These are phyloP conservation scores for Kappamyces sp. DNA, from an alignment of 192 early-diverging fungal species.

Conservation along the genomic window DNA sequence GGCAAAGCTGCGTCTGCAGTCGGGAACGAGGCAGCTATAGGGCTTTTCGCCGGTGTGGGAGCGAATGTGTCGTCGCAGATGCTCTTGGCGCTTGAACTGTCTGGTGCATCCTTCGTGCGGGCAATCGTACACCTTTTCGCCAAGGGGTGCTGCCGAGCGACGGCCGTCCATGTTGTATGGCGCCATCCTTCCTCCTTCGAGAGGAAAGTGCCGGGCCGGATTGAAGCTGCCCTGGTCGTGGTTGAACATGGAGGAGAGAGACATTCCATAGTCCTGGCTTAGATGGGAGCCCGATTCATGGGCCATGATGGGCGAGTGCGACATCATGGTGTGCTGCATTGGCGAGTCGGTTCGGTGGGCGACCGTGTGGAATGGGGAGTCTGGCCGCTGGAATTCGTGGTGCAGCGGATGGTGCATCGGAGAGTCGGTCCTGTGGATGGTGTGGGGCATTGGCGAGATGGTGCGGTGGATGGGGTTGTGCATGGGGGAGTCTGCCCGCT, in stretches of 20 bases:
- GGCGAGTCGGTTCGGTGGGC: neutral
- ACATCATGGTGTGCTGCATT: neutral
- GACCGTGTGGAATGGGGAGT: neutral
- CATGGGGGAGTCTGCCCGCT: too few species aligned
- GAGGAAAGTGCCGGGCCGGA: too few species aligned
- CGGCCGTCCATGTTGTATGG: constrained; percentile 9
- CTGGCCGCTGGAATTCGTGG: neutral
- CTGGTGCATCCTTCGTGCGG: constrained; percentile 24
- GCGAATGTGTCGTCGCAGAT: constrained; percentile 69
- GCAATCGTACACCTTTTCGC: constrained; percentile 22
- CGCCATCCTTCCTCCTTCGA: too few species aligned
- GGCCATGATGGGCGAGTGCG: neutral
- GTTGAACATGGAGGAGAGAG: constrained; percentile 8
- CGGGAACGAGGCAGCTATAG: constrained; percentile 45
- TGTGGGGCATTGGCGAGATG: neutral
- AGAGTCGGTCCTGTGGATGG: constrained; percentile 4
- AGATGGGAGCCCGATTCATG: too few species aligned
- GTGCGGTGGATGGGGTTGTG: neutral
- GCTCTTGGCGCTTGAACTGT: constrained; percentile 69
- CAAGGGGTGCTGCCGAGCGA: constrained; percentile 15
- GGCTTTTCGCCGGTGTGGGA: constrained; percentile 60
- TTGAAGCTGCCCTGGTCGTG: too few species aligned
- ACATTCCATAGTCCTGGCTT: neutral
- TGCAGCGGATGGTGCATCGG: constrained; percentile 1
- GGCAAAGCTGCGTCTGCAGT: constrained; percentile 56